Evolutionary conservation across 1,284 basidiomycete species (phyloP).

Genomic region (Takashimella tepidaria): DNA sequence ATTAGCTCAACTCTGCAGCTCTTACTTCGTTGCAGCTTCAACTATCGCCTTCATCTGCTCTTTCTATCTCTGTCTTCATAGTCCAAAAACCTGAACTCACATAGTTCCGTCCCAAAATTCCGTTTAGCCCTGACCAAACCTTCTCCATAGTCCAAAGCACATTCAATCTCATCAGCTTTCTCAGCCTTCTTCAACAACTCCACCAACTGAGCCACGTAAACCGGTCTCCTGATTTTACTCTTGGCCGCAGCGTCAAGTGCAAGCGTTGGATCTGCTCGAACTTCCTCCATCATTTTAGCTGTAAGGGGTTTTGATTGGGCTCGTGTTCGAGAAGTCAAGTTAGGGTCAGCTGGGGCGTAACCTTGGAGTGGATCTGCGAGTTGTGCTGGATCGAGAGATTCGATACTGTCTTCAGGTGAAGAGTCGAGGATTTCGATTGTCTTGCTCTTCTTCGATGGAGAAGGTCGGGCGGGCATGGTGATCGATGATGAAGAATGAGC

Average conservation of each 20-base stretch:
- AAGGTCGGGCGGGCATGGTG: not conserved
- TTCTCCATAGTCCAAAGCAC: slow-evolving; percentile 71
- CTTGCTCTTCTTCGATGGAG: not conserved
- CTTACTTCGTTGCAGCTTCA: not conserved
- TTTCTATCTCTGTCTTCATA: too few species aligned
- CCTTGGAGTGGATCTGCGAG: slow-evolving; percentile 75
- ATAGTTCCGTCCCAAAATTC: slow-evolving; percentile 75
- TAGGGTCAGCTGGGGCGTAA: slow-evolving; percentile 55
- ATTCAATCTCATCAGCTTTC: slow-evolving; percentile 68
- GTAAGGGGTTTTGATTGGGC: slow-evolving; percentile 66
- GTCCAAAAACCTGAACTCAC: slow-evolving; percentile 51
- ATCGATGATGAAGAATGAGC: not conserved
- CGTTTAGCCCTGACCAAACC: slow-evolving; percentile 73
- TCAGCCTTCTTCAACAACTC: slow-evolving; percentile 64
- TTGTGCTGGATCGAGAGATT: slow-evolving; percentile 44
- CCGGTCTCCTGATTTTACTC: slow-evolving; percentile 65
- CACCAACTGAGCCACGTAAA: slow-evolving; percentile 75
- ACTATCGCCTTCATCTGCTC: not conserved
- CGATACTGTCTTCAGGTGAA: not conserved
- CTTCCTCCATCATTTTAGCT: slow-evolving; percentile 68
- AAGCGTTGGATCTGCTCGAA: slow-evolving; percentile 77
- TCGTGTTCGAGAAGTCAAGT: slow-evolving; percentile 65
- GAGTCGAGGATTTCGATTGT: not conserved
- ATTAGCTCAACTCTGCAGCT: too few species aligned
- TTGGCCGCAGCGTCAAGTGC: slow-evolving; percentile 43